phyloP scores from a whole-genome alignment of 1,284 basidiomycete genomes.

The Spongispora temasekensis region DNA sequence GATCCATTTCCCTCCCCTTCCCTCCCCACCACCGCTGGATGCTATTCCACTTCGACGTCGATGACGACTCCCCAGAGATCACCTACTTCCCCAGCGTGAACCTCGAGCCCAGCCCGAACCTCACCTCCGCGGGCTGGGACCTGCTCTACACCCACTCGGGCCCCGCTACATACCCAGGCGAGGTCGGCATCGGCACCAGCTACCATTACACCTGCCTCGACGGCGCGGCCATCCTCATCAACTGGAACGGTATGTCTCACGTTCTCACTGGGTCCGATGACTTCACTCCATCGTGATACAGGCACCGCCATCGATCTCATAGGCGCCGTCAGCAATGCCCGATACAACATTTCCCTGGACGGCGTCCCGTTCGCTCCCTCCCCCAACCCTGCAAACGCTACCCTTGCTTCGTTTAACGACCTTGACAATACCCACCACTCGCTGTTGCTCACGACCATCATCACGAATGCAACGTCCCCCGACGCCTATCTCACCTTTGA shows the following conservation, averaged over 20 bases:
- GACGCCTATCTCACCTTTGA: slow-evolving; percentile 52
- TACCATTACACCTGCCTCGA: slow-evolving; percentile 59
- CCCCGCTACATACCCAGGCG: slow-evolving; percentile 44
- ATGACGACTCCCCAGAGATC: slow-evolving; percentile 67
- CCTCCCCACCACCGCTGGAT: slow-evolving; percentile 33
- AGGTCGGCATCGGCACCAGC: slow-evolving; percentile 55
- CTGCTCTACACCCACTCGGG: slow-evolving; percentile 55
- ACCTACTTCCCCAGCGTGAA: slow-evolving; percentile 59
- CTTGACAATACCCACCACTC: slow-evolving; percentile 48
- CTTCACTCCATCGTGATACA: slow-evolving; percentile 25
- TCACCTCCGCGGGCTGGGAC: slow-evolving; percentile 67
- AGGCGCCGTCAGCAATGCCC: slow-evolving; percentile 46
- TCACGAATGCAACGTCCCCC: slow-evolving; percentile 35
- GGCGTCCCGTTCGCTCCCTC: slow-evolving; percentile 32
- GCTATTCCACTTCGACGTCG: slow-evolving; percentile 52
- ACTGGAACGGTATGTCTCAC: slow-evolving; percentile 57
- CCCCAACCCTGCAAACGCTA: slow-evolving; percentile 26
- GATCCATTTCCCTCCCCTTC: slow-evolving; percentile 6
- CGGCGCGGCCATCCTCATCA: slow-evolving; percentile 54
- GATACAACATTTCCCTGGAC: slow-evolving; percentile 51
- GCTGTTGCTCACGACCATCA: slow-evolving; percentile 45
- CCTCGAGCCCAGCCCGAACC: slow-evolving; percentile 43
- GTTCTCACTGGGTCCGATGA: background rate
- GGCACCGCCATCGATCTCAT: slow-evolving; percentile 57
- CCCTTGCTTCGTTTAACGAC: slow-evolving; percentile 46